These are phyloP conservation scores for Bisporella sp. DNA, from an alignment of 2,329 filamentous ascomycete species.

Conservation along the genomic window DNA sequence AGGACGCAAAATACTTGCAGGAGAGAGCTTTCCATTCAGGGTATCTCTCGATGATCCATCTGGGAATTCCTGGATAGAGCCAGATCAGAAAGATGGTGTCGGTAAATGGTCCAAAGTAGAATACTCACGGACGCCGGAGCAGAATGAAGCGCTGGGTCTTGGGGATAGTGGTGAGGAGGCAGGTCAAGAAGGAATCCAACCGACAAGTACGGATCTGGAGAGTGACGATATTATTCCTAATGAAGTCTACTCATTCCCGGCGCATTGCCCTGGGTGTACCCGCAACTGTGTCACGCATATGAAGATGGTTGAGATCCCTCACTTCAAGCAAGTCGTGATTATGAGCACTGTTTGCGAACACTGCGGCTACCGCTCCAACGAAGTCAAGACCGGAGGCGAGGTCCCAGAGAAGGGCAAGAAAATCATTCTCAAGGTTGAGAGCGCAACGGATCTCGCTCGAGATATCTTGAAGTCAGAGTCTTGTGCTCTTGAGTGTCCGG, in stretches of 20 bases:
- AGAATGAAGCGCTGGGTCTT: conserved; percentile 82
- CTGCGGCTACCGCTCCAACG: conserved; percentile 92
- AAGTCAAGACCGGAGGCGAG: conserved; percentile 94
- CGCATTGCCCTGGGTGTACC: conserved; percentile 85
- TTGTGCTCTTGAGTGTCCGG: conserved; percentile 78
- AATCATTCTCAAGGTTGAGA: conserved; percentile 70
- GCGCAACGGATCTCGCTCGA: conserved; percentile 67
- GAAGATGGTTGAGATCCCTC: conserved; percentile 97
- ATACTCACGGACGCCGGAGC: conserved; percentile 73
- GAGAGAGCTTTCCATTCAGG: conserved; percentile 78
- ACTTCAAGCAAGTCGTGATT: conserved; percentile 95
- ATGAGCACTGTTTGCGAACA: conserved; percentile 90
- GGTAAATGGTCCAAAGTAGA: conserved; percentile 86
- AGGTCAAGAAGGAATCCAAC: conserved; percentile 35
- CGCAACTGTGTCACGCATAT: conserved; percentile 86
- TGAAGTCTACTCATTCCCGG: conserved; percentile 88
- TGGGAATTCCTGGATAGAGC: conserved; percentile 95
- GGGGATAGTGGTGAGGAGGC: conserved; percentile 52
- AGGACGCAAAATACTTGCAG: conserved; percentile 69
- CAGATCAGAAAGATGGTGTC: conserved; percentile 69
- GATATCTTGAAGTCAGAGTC: conserved; percentile 97
- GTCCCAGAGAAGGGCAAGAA: conserved; percentile 80
- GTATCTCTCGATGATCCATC: conserved; percentile 83
- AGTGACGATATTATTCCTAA: conserved; percentile 85
- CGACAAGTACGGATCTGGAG: conserved; percentile 28